Evolutionary conservation across 306 rosid genomes (phyloP), one percentile per base, ranked within the genome.

Genomic region (Vigna unguiculata): DNA sequence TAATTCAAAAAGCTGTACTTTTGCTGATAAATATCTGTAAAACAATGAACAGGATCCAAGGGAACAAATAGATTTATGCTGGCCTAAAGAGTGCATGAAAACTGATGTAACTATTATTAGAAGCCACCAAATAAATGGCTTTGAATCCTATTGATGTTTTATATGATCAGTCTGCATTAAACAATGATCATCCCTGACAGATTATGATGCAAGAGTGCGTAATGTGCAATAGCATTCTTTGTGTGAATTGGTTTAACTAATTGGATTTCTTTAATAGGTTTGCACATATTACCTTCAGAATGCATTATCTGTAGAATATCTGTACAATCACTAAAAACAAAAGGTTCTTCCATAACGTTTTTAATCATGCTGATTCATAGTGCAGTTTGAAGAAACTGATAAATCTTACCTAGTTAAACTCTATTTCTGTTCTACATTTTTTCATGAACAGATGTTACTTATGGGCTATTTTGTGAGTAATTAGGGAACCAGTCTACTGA

Each of bases 131-230:
- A 47, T 51, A 57, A 17, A 30, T 11, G n/a, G 4, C 62, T 19
- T 51, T 70, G n/a, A 51, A 32, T 52, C 48, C 14, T 51, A 51
- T 49, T n/a, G n/a, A n/a, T n/a, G n/a, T n/a, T n/a, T n/a, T n/a
- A 32, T 17, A 51, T 36, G 30, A 30, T 30, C 62, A 32, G 46
- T 15, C 1, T 12, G 40, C 38, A 58, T 13, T 57, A 52, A 45
- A 45, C n/a, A 8, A 45, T 21, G 11, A 5, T 1, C 54, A 43
- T 28, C 36, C 19, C 34, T 6, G 71, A 43, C 20, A 21, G 49
- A 28, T 53, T 24, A 7, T 51, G 22, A 17, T 54, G 25, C 60
- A 15, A 22, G 62, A 55, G 62, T 22, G 22, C 12, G 62, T 12
- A 22, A 55, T 30, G 32, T 22, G 8, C 62, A 22, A 55, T 38